phyloP scores from a whole-genome alignment of 1,284 basidiomycete genomes.

The Lentinula novae-zelandiae region DNA sequence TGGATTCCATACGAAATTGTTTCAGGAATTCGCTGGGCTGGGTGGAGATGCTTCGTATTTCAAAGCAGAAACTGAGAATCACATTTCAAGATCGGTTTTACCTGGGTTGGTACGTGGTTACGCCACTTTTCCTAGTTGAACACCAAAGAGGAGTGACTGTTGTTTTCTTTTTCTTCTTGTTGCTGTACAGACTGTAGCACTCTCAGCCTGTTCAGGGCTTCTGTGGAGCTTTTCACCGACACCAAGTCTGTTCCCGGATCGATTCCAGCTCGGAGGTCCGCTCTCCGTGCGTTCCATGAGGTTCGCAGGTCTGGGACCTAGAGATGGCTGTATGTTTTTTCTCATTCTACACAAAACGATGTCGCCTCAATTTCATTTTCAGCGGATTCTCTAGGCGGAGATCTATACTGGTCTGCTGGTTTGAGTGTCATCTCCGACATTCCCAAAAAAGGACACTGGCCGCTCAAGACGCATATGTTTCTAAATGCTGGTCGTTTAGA shows the following conservation, averaged over 20 bases:
- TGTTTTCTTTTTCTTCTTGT: background rate
- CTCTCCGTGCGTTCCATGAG: constrained; percentile 87
- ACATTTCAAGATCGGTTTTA: constrained; percentile 57
- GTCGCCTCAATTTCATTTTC: background rate
- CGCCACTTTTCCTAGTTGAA: background rate
- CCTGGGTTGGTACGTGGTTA: constrained; percentile 50
- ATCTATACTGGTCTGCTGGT: constrained; percentile 84
- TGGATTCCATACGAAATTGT: constrained; percentile 61
- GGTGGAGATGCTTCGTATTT: constrained; percentile 71
- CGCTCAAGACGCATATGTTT: constrained; percentile 83
- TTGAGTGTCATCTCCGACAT: constrained; percentile 79
- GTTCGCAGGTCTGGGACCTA: constrained; percentile 81
- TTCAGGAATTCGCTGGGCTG: constrained; percentile 77
- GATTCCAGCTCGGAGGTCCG: constrained; percentile 93
- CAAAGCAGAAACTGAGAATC: constrained; percentile 70
- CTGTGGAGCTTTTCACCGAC: constrained; percentile 48
- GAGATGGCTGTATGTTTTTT: constrained; percentile 61
- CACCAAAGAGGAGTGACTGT: too few species aligned
- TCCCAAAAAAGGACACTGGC: constrained; percentile 81
- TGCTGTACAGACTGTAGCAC: constrained; percentile 53
- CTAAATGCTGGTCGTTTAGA: constrained; percentile 86
- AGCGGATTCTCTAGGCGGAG: constrained; percentile 87
- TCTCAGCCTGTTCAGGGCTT: constrained; percentile 61
- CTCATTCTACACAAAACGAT: background rate
- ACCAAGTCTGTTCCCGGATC: constrained; percentile 69